These are phyloP conservation scores for Centella asiatica DNA, from an alignment of 129 eudicot species.

Conservation along the genomic window DNA sequence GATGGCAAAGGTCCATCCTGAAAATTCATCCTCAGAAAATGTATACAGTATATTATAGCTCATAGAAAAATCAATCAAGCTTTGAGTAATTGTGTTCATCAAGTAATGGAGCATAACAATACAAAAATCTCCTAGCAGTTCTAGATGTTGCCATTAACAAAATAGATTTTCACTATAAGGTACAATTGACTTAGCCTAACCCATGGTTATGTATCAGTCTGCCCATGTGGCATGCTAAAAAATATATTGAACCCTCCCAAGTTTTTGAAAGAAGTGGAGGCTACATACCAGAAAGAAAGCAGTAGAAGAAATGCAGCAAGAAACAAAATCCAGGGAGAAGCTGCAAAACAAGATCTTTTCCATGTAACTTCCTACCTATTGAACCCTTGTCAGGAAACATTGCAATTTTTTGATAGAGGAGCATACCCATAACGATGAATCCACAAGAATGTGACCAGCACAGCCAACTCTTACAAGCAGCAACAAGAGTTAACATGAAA, in stretches of 20 bases:
- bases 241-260: conserved; percentile 2
- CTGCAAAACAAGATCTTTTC: conserved; percentile 39
- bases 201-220: not conserved
- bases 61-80: not conserved
- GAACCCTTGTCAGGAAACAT: not conserved
- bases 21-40: conserved; percentile 16
- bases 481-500: conserved; percentile 63
- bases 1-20: conserved; percentile 98
- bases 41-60: conserved; percentile 10
- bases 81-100: not conserved
- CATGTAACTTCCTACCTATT: conserved; percentile 7
- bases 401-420: conserved; percentile 11
- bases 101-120: not conserved
- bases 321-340: conserved; percentile 75
- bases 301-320: conserved; percentile 94
- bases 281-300: conserved; percentile 87
- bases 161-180: not conserved
- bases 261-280: conserved; percentile 7
- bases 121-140: too few relatives aligned
- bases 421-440: conserved; percentile 77
- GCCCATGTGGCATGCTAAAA: too few relatives aligned
- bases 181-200: not conserved
- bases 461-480: conserved; percentile 82
- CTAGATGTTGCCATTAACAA: not conserved
- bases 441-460: conserved; percentile 97